phyloP scores from a whole-genome alignment of 2,329 filamentous ascomycete species.

The Fusarium floridanum region DNA sequence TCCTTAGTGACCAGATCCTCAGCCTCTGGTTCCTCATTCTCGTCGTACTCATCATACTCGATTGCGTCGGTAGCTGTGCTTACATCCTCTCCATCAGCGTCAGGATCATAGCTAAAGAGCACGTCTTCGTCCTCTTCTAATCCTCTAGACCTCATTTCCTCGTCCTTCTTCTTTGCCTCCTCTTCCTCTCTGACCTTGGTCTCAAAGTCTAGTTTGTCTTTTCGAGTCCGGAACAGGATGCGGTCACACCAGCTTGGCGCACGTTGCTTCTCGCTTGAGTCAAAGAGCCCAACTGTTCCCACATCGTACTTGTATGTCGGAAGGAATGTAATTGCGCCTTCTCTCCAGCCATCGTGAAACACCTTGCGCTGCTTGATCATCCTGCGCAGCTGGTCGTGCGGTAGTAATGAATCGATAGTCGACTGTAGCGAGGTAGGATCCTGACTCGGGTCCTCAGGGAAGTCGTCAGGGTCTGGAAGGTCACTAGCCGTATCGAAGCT shows the following conservation, averaged over 20 bases:
- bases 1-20: slow-evolving; percentile 69
- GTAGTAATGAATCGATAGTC: slow-evolving; percentile 86
- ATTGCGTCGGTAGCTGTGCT: slow-evolving; percentile 51
- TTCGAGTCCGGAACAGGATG: slow-evolving; percentile 85
- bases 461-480: slow-evolving; percentile 75
- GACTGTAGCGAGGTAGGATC: slow-evolving; percentile 91
- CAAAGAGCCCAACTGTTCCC: slow-evolving; percentile 91
- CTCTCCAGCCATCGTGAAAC: slow-evolving; percentile 92
- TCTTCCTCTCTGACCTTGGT: slow-evolving; percentile 72
- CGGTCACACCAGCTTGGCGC: slow-evolving; percentile 98
- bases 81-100: slow-evolving; percentile 72
- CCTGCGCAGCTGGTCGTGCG: slow-evolving; percentile 87
- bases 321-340: slow-evolving; percentile 88
- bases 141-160: slow-evolving; percentile 86
- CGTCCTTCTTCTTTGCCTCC: slow-evolving; percentile 78
- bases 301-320: slow-evolving; percentile 99
- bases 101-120: slow-evolving; percentile 91
- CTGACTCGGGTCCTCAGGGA: slow-evolving; percentile 74
- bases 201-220: slow-evolving; percentile 76
- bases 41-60: slow-evolving; percentile 72
- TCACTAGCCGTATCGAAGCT: slow-evolving; percentile 57
- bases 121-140: slow-evolving; percentile 87
- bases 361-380: slow-evolving; percentile 81
- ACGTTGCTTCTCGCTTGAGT: slow-evolving; percentile 93
- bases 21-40: slow-evolving; percentile 59